Conservation (phyloP, 2,329 filamentous ascomycete genomes). For the Pezicula neosporulosa region DNA sequence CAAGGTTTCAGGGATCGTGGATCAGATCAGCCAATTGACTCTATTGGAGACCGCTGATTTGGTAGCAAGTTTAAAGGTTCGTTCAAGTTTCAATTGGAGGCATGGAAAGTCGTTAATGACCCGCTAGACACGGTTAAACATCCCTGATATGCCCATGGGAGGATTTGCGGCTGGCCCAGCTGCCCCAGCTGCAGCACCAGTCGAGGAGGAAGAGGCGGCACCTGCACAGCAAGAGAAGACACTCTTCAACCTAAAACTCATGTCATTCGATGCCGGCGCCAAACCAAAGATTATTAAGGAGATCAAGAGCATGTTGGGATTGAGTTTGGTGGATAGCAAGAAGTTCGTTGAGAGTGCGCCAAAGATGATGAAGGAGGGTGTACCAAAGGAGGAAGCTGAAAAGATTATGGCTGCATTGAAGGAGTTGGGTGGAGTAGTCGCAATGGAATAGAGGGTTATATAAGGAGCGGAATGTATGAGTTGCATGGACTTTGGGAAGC, state of each 20-base stretch:
- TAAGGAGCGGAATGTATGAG: constrained; percentile 15
- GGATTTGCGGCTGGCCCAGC: constrained; percentile 74
- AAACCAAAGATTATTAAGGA: constrained; percentile 99
- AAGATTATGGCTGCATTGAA: constrained; percentile 97
- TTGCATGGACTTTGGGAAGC: constrained; percentile 11
- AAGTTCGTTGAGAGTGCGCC: constrained; percentile 99
- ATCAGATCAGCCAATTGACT: constrained; percentile 98
- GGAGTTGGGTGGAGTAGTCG: constrained; percentile 82
- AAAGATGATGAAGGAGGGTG: constrained; percentile 98
- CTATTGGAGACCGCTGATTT: constrained; percentile 96
- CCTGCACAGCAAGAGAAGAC: constrained; percentile 93
- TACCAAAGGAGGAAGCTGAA: constrained; percentile 98
- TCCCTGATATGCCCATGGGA: constrained; percentile 94
- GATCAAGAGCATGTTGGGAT: constrained; percentile 90
- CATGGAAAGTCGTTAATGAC: constrained; percentile 4
- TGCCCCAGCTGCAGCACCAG: constrained; percentile 56
- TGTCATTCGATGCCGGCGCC: constrained; percentile 78
- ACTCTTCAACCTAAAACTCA: constrained; percentile 92
- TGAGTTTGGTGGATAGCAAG: constrained; percentile 98
- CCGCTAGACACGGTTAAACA: constrained; percentile 82
- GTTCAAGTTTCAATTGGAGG: constrained; percentile 7
- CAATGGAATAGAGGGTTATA: constrained; percentile 72
- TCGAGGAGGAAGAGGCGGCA: constrained; percentile 82
- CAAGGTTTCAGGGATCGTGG: constrained; percentile 92
- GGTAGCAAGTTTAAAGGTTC: constrained; percentile 90